Base-by-base conservation (phyloP, 108 stramenopile species). In the Fistulifera pelliculosa region DNA sequence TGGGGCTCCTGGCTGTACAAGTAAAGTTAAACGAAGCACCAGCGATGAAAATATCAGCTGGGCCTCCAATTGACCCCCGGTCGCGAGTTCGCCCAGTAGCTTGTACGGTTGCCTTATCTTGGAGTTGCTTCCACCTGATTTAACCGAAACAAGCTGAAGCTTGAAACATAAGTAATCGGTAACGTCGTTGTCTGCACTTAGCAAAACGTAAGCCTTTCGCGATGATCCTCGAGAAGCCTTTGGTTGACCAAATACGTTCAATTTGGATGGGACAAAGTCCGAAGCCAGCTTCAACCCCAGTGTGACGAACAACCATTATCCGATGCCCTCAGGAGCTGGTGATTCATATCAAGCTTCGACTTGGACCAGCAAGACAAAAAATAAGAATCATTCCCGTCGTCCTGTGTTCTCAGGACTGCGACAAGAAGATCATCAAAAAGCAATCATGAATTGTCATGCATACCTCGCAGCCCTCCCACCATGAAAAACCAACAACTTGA, bases 341-440 rank as follows among this genome's bases (percentile, higher is more conserved):
- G 49, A 15, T 23, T 22, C 23, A 50, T 11, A 50, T 50, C 49
- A 19, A 50, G 23, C 13, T 26, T 22, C 15, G 18, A 24, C 17
- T 60, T 56, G 2, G 71, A 73, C 71, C 71, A 73, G 48, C 65
- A 66, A 2, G 65, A 66, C 38, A 73, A 40, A 42, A 58, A 73
- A 42, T 73, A 18, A 3, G 31, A 35, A 35, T 6, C 8, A 8
- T 35, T 35, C 6, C 31, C 8, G 6, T 17, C 71, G 61, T 25
- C 11, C 44, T 21, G 17, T 3, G 45, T 49, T 54, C 56, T 50
- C 39, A 65, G 58, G 4, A 73, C 48, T 14, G 65, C 61, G 12
- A 73, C 65, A n/a, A 73, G 52, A 6, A 73, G 24, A 53, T 62
- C 61, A 26, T 73, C 71, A 21, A 54, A 4, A 26, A 58, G 12